phyloP scores from a whole-genome alignment of 495 filamentous ascomycete genomes.

The Tuber aestivum region DNA sequence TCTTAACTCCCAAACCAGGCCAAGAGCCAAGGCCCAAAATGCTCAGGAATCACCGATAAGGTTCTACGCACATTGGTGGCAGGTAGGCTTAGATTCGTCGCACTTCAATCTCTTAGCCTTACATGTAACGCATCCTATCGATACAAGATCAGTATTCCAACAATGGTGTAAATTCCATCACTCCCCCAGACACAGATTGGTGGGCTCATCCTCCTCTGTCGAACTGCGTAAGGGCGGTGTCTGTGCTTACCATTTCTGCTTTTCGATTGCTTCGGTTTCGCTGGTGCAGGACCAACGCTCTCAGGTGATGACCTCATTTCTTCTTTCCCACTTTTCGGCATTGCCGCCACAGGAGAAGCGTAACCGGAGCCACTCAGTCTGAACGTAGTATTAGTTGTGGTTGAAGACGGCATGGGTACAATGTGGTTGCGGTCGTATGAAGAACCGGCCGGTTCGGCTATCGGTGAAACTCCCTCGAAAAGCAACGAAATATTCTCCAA shows the following conservation, averaged over 20 bases:
- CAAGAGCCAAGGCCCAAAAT: background rate
- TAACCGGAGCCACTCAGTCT: conserved; percentile 15
- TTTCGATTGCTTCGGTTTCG: conserved; percentile 72
- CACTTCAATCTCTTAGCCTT: conserved; percentile 78
- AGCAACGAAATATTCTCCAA: background rate
- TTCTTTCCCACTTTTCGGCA: conserved; percentile 16
- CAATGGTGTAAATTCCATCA: background rate
- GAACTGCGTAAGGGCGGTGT: conserved; percentile 13
- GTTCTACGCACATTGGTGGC: conserved; percentile 56
- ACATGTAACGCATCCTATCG: conserved; percentile 69
- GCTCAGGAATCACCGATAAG: background rate
- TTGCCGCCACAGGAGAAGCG: conserved; percentile 18
- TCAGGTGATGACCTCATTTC: conserved; percentile 35
- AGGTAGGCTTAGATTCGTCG: conserved; percentile 71
- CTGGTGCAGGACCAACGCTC: conserved; percentile 37
- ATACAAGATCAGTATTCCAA: conserved; percentile 7
- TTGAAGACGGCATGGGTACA: conserved; percentile 23
- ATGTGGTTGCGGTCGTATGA: background rate
- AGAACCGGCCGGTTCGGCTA: background rate
- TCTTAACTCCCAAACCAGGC: background rate
- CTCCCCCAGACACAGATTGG: background rate
- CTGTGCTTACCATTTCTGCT: conserved; percentile 68
- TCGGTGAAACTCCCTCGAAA: background rate
- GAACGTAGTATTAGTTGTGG: conserved; percentile 12
- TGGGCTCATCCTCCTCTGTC: background rate